phyloP scores from a whole-genome alignment of 139 green algal species.

The Zygnema circumcarinatum region DNA sequence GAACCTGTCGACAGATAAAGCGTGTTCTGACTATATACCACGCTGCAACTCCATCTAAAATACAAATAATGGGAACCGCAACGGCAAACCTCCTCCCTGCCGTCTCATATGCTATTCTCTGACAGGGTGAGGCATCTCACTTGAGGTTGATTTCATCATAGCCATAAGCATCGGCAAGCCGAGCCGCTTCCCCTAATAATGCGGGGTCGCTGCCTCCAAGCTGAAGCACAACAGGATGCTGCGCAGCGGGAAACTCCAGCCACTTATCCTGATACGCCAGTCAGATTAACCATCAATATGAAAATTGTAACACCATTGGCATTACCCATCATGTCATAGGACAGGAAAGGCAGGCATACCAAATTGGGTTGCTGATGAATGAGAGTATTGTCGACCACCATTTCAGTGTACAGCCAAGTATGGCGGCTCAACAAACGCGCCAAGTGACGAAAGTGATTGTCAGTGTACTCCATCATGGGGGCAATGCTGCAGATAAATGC shows the following conservation, averaged over 20 bases:
- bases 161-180: slow-evolving; percentile 52
- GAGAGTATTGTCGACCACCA: slow-evolving; percentile 67
- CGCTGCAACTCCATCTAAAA: too few relatives aligned
- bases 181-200: slow-evolving; percentile 55
- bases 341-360: not conserved
- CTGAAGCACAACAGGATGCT: slow-evolving; percentile 66
- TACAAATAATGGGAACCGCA: too few relatives aligned
- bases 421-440: slow-evolving; percentile 54
- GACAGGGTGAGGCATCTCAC: too few relatives aligned
- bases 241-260: slow-evolving; percentile 39
- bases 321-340: too few relatives aligned
- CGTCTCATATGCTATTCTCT: too few relatives aligned
- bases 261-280: slow-evolving; percentile 45
- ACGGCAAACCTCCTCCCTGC: too few relatives aligned
- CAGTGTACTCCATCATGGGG: slow-evolving; percentile 71
- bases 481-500: slow-evolving; percentile 53
- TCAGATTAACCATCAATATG: not conserved
- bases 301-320: too few relatives aligned
- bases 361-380: slow-evolving; percentile 43
- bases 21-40: too few relatives aligned
- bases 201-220: slow-evolving; percentile 65
- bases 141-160: slow-evolving; percentile 74
- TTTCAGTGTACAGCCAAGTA: slow-evolving; percentile 71
- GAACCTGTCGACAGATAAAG: too few relatives aligned
- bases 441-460: slow-evolving; percentile 62